Conservation (phyloP, 176 grass and related monocot species). For the Lolium perenne region DNA sequence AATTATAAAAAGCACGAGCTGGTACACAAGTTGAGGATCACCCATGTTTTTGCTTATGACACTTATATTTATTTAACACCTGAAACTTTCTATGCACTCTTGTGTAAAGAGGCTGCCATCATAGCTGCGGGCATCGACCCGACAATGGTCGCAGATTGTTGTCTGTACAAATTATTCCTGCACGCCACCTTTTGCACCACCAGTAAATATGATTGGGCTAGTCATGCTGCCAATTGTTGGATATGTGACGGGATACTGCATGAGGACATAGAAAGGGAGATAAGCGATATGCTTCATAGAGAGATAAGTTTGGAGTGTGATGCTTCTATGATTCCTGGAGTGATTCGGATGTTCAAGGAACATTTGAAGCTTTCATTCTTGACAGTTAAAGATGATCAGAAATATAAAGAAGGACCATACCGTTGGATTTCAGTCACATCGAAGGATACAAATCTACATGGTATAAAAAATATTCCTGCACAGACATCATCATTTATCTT, state of each 20-base stretch:
- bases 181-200: neutral
- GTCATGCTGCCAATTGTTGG: conserved; percentile 6
- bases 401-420: neutral
- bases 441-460: neutral
- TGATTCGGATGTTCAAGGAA: too few relatives aligned
- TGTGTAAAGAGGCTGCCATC: neutral
- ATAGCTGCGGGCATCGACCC: neutral
- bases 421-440: conserved; percentile 17
- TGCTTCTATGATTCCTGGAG: neutral
- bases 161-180: neutral
- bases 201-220: neutral
- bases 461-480: neutral
- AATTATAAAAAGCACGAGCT: neutral
- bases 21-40: neutral
- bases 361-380: neutral
- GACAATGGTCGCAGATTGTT: neutral
- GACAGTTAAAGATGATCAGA: neutral
- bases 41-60: neutral
- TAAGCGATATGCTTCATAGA: neutral
- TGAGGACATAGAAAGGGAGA: neutral
- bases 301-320: neutral
- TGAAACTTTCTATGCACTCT: neutral
- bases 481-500: neutral
- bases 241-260: neutral
- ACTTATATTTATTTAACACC: neutral